These are phyloP conservation scores for Pythium oligandrum DNA, from an alignment of 352 stramenopile genomes.

Conservation along the genomic window DNA sequence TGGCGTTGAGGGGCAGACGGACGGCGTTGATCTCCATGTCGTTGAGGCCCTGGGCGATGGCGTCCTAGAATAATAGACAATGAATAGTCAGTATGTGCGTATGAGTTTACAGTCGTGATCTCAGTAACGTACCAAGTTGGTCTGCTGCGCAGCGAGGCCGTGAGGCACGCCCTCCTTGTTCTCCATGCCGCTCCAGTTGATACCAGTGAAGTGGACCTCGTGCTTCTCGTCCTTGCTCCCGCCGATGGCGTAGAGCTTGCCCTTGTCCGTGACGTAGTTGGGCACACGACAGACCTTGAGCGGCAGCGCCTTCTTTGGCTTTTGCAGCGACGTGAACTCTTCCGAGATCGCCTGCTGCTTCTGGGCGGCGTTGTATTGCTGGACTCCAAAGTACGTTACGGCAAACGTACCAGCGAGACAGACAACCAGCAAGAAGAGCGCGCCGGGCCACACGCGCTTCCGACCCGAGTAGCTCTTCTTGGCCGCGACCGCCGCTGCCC, in stretches of 20 bases:
- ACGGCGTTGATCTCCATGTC: slow-evolving; percentile 75
- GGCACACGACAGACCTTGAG: slow-evolving; percentile 65
- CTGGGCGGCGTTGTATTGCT: slow-evolving; percentile 62
- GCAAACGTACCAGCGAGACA: slow-evolving; percentile 34
- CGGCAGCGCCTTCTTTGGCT: slow-evolving; percentile 25
- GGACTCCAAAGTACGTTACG: slow-evolving; percentile 62
- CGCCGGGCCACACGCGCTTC: slow-evolving; percentile 76
- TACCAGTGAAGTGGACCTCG: slow-evolving; percentile 74
- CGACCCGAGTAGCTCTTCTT: slow-evolving; percentile 55
- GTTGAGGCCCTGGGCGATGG: slow-evolving; percentile 52
- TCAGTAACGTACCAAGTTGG: slow-evolving; percentile 31
- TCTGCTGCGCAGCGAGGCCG: slow-evolving; percentile 62
- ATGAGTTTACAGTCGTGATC: no score
- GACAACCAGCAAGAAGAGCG: slow-evolving; percentile 62
- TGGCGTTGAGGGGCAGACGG: slow-evolving; percentile 74
- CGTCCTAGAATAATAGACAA: slow-evolving; percentile 21
- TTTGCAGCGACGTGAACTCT: slow-evolving; percentile 30
- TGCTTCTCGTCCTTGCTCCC: slow-evolving; percentile 33
- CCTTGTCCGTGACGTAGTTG: slow-evolving; percentile 54
- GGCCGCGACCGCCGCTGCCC: background rate
- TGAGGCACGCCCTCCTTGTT: slow-evolving; percentile 74
- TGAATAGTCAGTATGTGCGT: no score
- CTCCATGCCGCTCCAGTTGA: slow-evolving; percentile 88
- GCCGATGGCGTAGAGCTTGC: slow-evolving; percentile 63
- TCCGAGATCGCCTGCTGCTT: slow-evolving; percentile 54